Conservation (phyloP, 1,284 basidiomycete genomes). For the Trametes hirsuta region DNA sequence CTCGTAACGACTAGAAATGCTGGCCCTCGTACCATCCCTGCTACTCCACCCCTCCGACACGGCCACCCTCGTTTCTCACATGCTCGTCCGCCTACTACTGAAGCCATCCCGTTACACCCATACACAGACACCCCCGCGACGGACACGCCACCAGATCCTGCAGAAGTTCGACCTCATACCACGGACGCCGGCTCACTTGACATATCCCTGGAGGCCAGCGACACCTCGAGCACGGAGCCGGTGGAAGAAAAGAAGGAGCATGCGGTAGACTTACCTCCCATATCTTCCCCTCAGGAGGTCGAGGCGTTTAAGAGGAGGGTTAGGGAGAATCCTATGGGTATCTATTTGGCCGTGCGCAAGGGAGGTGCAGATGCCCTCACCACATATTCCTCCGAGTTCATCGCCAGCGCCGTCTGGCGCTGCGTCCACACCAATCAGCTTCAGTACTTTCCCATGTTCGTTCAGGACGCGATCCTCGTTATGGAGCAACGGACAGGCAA, state of each 20-base stretch:
- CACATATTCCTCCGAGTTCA: background rate
- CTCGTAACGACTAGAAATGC: constrained; percentile 17
- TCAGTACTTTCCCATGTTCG: background rate
- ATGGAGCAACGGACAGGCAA: background rate
- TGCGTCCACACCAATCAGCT: background rate
- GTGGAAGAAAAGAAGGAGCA: background rate
- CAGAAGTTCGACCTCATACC: too few relatives aligned
- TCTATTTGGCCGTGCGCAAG: background rate
- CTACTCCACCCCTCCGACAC: background rate
- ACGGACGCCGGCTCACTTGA: too few relatives aligned
- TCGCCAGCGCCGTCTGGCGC: constrained; percentile 1
- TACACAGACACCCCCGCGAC: background rate
- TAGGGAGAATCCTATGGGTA: background rate
- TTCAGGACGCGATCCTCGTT: constrained; percentile 13
- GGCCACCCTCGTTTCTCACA: constrained; percentile 14
- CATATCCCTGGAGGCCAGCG: background rate
- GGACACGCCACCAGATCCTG: background rate
- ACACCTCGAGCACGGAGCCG: background rate
- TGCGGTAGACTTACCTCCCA: background rate
- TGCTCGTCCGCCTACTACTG: background rate
- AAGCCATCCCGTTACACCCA: background rate
- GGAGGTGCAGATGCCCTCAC: background rate
- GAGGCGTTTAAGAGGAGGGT: background rate
- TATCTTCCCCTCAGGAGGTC: background rate
- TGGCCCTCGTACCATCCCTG: background rate